Evolutionary conservation across 208 protist species (phyloP).

Genomic region (Leishmania guyanensis): DNA sequence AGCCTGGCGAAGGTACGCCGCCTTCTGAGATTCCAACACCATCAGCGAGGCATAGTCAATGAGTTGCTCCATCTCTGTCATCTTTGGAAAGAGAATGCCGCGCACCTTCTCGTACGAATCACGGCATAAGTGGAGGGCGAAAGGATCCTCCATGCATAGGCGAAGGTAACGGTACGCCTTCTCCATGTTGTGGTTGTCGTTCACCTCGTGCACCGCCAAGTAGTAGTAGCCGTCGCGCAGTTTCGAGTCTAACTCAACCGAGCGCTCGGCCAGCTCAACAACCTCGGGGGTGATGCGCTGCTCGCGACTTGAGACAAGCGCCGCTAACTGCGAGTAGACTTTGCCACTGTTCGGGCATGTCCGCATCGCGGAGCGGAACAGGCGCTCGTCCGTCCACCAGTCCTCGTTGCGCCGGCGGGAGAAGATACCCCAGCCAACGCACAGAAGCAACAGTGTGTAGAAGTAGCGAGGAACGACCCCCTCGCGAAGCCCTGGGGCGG

Average conservation of each 20-base stretch:
- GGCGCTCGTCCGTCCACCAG: constrained; percentile 45
- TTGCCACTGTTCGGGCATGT: constrained; percentile 68
- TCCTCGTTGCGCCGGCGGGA: constrained; percentile 45
- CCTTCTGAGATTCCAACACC: constrained; percentile 27
- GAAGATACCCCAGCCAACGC: constrained; percentile 37
- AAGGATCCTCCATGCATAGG: constrained; percentile 37
- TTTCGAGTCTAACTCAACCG: constrained; percentile 38
- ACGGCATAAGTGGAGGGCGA: constrained; percentile 33
- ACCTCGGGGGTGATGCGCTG: constrained; percentile 27
- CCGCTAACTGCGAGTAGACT: constrained; percentile 32
- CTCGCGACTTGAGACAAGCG: constrained; percentile 21
- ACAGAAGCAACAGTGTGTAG: constrained; percentile 32
- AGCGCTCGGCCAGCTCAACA: constrained; percentile 27
- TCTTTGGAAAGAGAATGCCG: constrained; percentile 31
- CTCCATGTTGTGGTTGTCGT: constrained; percentile 24
- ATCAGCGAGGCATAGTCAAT: constrained; percentile 38
- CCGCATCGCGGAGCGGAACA: constrained; percentile 46
- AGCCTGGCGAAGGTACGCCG: constrained; percentile 35
- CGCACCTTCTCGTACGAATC: constrained; percentile 30
- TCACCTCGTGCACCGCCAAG: constrained; percentile 38
- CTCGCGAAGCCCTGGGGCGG: constrained; percentile 14
- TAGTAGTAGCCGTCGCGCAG: constrained; percentile 49
- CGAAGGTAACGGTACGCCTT: constrained; percentile 41
- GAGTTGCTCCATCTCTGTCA: constrained; percentile 40
- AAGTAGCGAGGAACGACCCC: constrained; percentile 16